These are phyloP conservation scores for Geotrichum cucujoidarum DNA, from an alignment of 1,139 yeast species.

Conservation along the genomic window DNA sequence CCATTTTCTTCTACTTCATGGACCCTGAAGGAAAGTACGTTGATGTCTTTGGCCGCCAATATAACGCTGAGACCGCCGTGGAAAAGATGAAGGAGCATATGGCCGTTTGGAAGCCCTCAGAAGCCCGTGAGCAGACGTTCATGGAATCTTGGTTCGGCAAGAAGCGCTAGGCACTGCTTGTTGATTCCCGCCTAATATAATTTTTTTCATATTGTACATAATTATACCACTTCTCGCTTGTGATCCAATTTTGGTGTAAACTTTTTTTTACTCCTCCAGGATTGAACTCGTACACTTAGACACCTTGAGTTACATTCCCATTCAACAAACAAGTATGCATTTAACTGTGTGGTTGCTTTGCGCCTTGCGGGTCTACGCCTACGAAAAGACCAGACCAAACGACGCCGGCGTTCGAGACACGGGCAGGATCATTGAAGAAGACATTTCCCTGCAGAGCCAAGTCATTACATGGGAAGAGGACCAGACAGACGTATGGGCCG, in stretches of 20 bases:
- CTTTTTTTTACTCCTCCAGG: too few relatives aligned
- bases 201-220: too few relatives aligned
- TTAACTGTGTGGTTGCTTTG: background rate
- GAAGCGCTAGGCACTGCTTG: background rate
- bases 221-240: too few relatives aligned
- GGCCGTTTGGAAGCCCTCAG: slow-evolving; percentile 67
- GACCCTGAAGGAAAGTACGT: slow-evolving; percentile 94
- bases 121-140: slow-evolving; percentile 35
- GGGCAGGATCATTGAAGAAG: slow-evolving; percentile 6
- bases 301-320: background rate
- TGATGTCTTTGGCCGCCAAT: slow-evolving; percentile 90
- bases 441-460: slow-evolving; percentile 11
- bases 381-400: background rate
- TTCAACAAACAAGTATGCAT: background rate
- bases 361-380: background rate
- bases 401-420: background rate
- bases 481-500: slow-evolving; percentile 21
- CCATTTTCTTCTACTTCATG: slow-evolving; percentile 92
- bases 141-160: slow-evolving; percentile 4
- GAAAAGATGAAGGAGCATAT: slow-evolving; percentile 71
- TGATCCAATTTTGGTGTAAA: too few relatives aligned
- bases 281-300: background rate
- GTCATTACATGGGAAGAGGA: slow-evolving; percentile 14
- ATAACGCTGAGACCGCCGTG: slow-evolving; percentile 73
- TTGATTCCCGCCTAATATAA: background rate